phyloP scores from a whole-genome alignment of 495 filamentous ascomycete genomes.

The Lasiosphaeris hirsuta region DNA sequence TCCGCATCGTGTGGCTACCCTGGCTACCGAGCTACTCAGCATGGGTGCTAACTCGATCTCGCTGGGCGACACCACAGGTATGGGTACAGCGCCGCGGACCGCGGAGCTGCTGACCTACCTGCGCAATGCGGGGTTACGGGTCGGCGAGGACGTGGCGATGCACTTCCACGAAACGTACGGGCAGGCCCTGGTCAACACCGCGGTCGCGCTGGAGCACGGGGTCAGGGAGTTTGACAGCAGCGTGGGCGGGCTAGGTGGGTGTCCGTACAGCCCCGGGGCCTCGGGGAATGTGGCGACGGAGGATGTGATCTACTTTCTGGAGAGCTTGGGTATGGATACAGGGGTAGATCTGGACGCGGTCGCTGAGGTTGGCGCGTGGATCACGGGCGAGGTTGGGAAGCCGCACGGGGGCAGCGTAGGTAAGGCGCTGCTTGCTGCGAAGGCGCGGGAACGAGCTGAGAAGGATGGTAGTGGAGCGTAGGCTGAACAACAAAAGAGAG shows the following conservation, averaged over 20 bases:
- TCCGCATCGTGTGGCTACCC: constrained; percentile 74
- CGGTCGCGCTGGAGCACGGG: constrained; percentile 83
- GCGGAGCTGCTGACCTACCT: constrained; percentile 67
- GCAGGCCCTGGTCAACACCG: no score
- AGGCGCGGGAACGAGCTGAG: no score
- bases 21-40: constrained; percentile 79
- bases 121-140: constrained; percentile 68
- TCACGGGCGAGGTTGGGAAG: no score
- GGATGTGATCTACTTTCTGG: no score
- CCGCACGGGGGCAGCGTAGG: no score
- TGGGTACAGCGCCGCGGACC: constrained; percentile 86
- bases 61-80: constrained; percentile 92
- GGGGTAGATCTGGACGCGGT: no score
- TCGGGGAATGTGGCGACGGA: no score
- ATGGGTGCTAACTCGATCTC: constrained; percentile 96
- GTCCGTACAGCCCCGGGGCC: constrained; percentile 88
- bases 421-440: no score
- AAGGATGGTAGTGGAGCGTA: constrained; percentile 80
- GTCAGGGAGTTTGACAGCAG: constrained; percentile 86
- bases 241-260: constrained; percentile 88
- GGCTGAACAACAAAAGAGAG: constrained; percentile 68
- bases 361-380: no score
- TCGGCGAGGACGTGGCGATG: constrained; percentile 79
- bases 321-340: no score
- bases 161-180: constrained; percentile 99